phyloP scores from a whole-genome alignment of 768 basidiomycete genomes.

The Flagelloscypha sp. region DNA sequence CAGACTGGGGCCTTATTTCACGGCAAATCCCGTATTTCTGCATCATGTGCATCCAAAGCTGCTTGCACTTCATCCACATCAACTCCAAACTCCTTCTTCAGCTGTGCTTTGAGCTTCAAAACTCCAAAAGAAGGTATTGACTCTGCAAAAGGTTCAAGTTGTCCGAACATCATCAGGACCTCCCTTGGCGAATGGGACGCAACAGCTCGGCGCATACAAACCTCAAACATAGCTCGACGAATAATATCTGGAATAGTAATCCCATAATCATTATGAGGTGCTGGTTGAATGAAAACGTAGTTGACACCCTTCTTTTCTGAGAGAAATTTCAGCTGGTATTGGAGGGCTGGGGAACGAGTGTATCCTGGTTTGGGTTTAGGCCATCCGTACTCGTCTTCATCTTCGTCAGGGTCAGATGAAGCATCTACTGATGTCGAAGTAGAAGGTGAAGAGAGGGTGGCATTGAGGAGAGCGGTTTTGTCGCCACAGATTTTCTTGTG shows the following conservation, averaged over 20 bases:
- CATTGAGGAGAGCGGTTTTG: constrained; percentile 7
- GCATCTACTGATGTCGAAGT: constrained; percentile 10
- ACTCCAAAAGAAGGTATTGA: constrained; percentile 8
- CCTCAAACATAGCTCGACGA: constrained; percentile 10
- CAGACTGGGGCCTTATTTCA: no score
- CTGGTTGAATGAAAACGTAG: constrained; percentile 10
- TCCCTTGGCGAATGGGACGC: constrained; percentile 6
- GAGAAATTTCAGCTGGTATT: constrained; percentile 12
- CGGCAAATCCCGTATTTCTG: no score
- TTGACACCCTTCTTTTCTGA: constrained; percentile 10
- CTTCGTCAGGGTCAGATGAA: constrained; percentile 31
- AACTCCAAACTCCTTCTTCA: constrained; percentile 12
- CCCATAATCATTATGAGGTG: constrained; percentile 11
- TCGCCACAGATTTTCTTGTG: constrained; percentile 15
- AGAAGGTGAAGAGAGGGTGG: constrained; percentile 3
- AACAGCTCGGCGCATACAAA: constrained; percentile 8
- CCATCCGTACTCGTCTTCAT: constrained; percentile 3
- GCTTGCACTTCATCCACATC: no score
- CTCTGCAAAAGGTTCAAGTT: constrained; percentile 9
- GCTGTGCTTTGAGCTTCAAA: constrained; percentile 10
- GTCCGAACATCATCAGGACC: constrained; percentile 11
- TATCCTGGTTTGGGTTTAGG: constrained; percentile 8
- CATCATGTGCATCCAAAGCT: no score
- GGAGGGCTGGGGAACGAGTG: constrained; percentile 13
- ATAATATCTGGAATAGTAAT: constrained; percentile 6